A percentile compares a stretch with the other conserved stretches of the same genome.
These are phyloP conservation scores for Komagataella mondaviorum DNA, from an alignment of 805 yeast genomes.

Conservation along the genomic window DNA sequence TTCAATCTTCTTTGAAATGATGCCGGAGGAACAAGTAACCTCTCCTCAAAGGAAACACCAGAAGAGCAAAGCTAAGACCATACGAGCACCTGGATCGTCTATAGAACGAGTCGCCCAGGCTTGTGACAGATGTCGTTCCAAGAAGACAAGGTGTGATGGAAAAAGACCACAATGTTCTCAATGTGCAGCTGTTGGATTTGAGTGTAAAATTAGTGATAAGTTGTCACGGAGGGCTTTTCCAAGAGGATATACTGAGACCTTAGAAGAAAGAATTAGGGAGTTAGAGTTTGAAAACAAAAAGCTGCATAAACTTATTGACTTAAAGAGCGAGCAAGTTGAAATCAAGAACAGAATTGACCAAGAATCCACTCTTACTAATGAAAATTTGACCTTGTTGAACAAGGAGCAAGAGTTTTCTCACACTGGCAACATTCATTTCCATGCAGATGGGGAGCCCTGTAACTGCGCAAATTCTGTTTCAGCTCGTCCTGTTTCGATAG, in stretches of 20 bases:
- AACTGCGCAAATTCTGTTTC: conserved; percentile 39
- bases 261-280: conserved; percentile 81
- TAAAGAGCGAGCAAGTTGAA: conserved; percentile 51
- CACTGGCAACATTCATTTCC: conserved; percentile 15
- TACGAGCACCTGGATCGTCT: conserved; percentile 54
- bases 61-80: conserved; percentile 27
- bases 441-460: conserved; percentile 37
- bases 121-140: conserved; percentile 79
- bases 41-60: neutral
- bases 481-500: conserved; percentile 52
- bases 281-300: conserved; percentile 71
- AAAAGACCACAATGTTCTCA: conserved; percentile 64
- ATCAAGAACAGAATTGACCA: conserved; percentile 16
- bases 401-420: conserved; percentile 6
- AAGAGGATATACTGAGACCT: conserved; percentile 80
- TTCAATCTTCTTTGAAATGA: neutral
- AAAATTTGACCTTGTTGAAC: conserved; percentile 16
- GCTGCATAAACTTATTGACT: conserved; percentile 45
- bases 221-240: conserved; percentile 82
- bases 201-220: conserved; percentile 79
- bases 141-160: conserved; percentile 72
- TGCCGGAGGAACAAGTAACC: neutral
- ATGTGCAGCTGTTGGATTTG: conserved; percentile 75
- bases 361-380: conserved; percentile 11
- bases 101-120: conserved; percentile 76